These are phyloP conservation scores for Halophytophthora batemanensis DNA, from an alignment of 352 stramenopile genomes.

Conservation along the genomic window DNA sequence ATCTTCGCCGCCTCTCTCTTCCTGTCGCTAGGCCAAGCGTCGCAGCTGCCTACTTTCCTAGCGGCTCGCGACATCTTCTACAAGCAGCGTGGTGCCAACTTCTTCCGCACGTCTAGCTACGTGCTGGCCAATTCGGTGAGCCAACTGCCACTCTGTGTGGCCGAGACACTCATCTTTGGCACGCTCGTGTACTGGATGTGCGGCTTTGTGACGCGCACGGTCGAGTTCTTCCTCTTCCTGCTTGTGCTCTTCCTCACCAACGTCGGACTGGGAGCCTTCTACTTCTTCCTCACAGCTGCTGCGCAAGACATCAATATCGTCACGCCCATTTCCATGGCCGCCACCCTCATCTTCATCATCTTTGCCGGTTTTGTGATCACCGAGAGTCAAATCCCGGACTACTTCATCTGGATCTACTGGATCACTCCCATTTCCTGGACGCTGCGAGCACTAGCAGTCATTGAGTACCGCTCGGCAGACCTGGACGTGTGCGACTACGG, in stretches of 20 bases:
- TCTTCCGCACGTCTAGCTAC: slow-evolving; percentile 54
- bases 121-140: slow-evolving; percentile 45
- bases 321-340: slow-evolving; percentile 41
- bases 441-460: slow-evolving; percentile 34
- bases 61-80: slow-evolving; percentile 41
- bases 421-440: slow-evolving; percentile 54
- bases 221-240: slow-evolving; percentile 43
- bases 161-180: slow-evolving; percentile 77
- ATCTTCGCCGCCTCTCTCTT: slow-evolving; percentile 77
- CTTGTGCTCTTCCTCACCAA: slow-evolving; percentile 53
- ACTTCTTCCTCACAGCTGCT: slow-evolving; percentile 45
- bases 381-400: slow-evolving; percentile 43
- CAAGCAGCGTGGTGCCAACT: slow-evolving; percentile 52
- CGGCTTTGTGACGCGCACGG: slow-evolving; percentile 42
- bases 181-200: slow-evolving; percentile 86
- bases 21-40: slow-evolving; percentile 62
- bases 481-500: slow-evolving; percentile 38
- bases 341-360: slow-evolving; percentile 46
- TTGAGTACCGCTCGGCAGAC: slow-evolving; percentile 33
- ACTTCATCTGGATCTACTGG: slow-evolving; percentile 66
- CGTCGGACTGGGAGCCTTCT: slow-evolving; percentile 45
- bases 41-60: slow-evolving; percentile 63
- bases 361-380: slow-evolving; percentile 54
- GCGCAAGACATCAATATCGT: slow-evolving; percentile 35
- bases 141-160: slow-evolving; percentile 33